Percentiles rank a stretch among this genome's conserved stretches.
phyloP scores from a whole-genome alignment of 2,329 filamentous ascomycete species.

The Didymosphaeria variabile region DNA sequence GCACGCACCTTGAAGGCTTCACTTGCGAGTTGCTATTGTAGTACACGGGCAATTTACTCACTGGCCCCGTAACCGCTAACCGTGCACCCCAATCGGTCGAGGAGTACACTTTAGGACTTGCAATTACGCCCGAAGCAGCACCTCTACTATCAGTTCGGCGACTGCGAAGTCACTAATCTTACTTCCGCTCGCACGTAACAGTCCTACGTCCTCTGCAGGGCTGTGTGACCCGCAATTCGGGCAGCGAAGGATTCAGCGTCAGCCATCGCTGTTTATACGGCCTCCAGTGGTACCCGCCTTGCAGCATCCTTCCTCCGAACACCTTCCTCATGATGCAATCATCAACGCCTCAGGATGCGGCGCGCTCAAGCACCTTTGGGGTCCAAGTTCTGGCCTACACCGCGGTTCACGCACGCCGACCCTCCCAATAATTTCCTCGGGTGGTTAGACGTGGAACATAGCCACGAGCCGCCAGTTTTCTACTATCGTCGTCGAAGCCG shows the following conservation, averaged over 20 bases:
- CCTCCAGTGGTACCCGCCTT: constrained; percentile 6
- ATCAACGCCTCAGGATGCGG: constrained; percentile 1
- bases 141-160: neutral
- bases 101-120: neutral
- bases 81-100: neutral
- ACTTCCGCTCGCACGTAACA: constrained; percentile 4
- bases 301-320: constrained; percentile 6
- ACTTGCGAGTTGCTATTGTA: constrained; percentile 3
- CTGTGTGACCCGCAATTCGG: neutral
- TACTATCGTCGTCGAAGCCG: constrained; percentile 4
- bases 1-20: neutral
- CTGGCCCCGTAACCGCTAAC: neutral
- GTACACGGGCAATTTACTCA: neutral
- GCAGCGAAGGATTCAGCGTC: constrained; percentile 9
- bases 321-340: constrained; percentile 1
- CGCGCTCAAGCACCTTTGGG: constrained; percentile 1
- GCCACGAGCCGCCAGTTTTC: neutral
- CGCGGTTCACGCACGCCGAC: neutral
- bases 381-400: neutral
- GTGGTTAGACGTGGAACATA: neutral
- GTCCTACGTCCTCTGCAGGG: neutral
- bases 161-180: constrained; percentile 5
- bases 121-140: neutral
- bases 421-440: neutral
- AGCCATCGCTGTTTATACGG: neutral